Base-by-base conservation (phyloP, 2,329 filamentous ascomycete genomes). In the Ceratocystis ficicola region DNA sequence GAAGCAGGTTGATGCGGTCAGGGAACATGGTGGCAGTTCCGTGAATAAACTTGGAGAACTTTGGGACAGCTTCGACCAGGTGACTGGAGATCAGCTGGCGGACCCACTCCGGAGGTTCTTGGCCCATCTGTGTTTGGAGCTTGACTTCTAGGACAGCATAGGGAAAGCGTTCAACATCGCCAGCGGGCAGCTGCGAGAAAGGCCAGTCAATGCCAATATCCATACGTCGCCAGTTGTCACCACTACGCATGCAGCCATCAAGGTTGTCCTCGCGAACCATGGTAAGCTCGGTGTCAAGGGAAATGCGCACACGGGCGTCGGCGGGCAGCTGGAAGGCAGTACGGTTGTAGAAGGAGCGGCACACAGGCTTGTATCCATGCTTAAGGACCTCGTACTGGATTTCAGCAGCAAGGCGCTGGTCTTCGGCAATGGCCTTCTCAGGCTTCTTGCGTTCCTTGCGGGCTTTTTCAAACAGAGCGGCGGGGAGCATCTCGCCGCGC, bases 21-120 rank as follows among this genome's bases (percentile, higher is more conserved):
- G 92, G 92, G 75, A 96, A 95, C 59, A 99, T 77, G 10, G 85
- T 89, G 8, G 93, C 93, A 1, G 87, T 91, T 67, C 94, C 94
- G 75, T 99, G 94, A 67, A 99, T 97, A 75, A 97, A 99, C 77
- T 99, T 99, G 73, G 91, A 96, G 76, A 97, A 99, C 74, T 99
- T 99, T 69, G 94, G 94, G 1, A 99, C 92, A n/a, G 94, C 92
- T 77, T 99, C 94, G 1, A 99, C 94, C 17, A 99, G 81, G 77
- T 99, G 94, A 69, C 91, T 96, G 12, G 90, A 83, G 57, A 91
- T 95, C 63, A 99, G 82, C 73, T 97, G 90, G 25, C 91, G 87
- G 71, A 99, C 93, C 94, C 94, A 99, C 73, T 95, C 89, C 0
- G 94, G 94, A 15, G 94, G 90, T 73, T 96, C 91, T 75, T 96